Percentiles rank a stretch among this genome's conserved stretches.
These are phyloP conservation scores for Verticillium klebahnii DNA, from an alignment of 2,329 filamentous ascomycete genomes.

Conservation along the genomic window DNA sequence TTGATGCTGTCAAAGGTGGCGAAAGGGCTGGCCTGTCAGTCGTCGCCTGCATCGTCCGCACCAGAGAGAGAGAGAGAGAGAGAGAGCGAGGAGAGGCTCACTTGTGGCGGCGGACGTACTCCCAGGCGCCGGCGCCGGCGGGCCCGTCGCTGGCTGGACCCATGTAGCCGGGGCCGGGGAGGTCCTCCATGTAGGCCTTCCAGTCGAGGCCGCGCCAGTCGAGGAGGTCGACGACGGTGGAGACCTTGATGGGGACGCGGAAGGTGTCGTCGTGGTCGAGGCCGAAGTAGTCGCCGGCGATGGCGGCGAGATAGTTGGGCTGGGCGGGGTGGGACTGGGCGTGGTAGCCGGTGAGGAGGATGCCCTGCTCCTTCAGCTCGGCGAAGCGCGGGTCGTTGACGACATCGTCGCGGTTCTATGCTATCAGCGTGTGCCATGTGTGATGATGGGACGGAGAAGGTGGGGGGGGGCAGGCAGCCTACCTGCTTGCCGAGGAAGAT, in stretches of 20 bases:
- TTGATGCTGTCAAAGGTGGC: conserved; percentile 37
- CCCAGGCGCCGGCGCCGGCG: conserved; percentile 21
- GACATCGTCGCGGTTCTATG: conserved; percentile 38
- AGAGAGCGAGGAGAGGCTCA: conserved; percentile 3
- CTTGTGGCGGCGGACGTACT: conserved; percentile 17
- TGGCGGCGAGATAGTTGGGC: conserved; percentile 42
- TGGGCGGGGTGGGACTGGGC: conserved; percentile 41
- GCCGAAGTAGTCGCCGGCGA: conserved; percentile 44
- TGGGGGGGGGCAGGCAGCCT: neutral
- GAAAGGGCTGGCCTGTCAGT: conserved; percentile 27
- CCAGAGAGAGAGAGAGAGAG: neutral
- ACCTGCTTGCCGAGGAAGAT: conserved; percentile 42
- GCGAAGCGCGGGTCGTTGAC: conserved; percentile 31
- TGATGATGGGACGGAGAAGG: neutral
- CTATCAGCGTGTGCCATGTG: neutral
- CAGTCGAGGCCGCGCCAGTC: conserved; percentile 24
- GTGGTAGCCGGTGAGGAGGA: conserved; percentile 39
- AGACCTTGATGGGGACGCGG: conserved; percentile 36
- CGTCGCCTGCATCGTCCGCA: conserved; percentile 5
- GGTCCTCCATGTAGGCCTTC: conserved; percentile 29
- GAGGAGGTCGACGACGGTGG: conserved; percentile 28
- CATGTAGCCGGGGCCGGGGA: conserved; percentile 35
- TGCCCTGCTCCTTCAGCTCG: conserved; percentile 36
- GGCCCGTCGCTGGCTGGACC: conserved; percentile 28
- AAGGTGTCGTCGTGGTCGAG: conserved; percentile 39